Evolutionary conservation across 495 filamentous ascomycete genomes (phyloP).

Genomic region (Pyronema domesticum): DNA sequence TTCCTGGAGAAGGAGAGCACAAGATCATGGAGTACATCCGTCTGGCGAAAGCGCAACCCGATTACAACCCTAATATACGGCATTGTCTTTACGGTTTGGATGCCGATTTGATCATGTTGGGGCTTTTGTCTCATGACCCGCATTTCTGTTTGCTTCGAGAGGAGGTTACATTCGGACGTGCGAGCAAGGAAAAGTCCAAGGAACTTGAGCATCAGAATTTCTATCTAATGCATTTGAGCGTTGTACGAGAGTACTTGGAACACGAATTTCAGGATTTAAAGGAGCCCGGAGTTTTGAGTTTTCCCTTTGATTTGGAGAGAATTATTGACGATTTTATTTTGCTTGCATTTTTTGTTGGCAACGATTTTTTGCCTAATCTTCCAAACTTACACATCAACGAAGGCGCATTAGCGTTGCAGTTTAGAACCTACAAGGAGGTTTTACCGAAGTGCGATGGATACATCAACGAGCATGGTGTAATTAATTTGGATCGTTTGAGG

Average conservation of each 20-base stretch:
- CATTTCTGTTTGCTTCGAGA: conserved; percentile 95
- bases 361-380: conserved; percentile 95
- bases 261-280: conserved; percentile 91
- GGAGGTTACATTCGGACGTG: conserved; percentile 89
- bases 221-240: conserved; percentile 89
- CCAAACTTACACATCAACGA: conserved; percentile 97
- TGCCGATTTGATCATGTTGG: conserved; percentile 97
- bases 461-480: conserved; percentile 85
- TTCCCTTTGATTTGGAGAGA: conserved; percentile 84
- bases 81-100: conserved; percentile 97
- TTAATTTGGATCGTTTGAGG: conserved; percentile 64
- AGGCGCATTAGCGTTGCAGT: conserved; percentile 88
- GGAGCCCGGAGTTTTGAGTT: conserved; percentile 50
- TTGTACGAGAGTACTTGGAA: conserved; percentile 92
- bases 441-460: conserved; percentile 81
- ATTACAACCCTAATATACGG: conserved; percentile 86
- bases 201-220: conserved; percentile 98
- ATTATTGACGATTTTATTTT: conserved; percentile 99
- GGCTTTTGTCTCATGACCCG: conserved; percentile 88
- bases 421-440: conserved; percentile 83
- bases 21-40: conserved; percentile 99
- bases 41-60: conserved; percentile 79
- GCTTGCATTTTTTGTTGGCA: conserved; percentile 98
- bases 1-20: conserved; percentile 97
- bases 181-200: conserved; percentile 70